These are phyloP conservation scores for Vitis rotundifolia DNA, from an alignment of 164 flowering plant species.

Conservation along the genomic window DNA sequence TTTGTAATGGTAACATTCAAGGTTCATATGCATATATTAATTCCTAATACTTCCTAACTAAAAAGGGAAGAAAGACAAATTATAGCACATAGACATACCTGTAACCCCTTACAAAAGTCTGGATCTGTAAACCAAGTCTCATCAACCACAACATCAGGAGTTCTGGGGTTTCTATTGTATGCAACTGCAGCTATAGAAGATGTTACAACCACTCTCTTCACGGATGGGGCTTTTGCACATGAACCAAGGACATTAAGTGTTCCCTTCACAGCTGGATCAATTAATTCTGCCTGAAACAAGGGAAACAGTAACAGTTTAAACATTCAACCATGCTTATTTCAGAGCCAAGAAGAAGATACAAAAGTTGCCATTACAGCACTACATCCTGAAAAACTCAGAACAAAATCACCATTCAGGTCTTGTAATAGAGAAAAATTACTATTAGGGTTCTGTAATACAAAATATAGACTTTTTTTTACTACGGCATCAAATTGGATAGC, in stretches of 20 bases:
- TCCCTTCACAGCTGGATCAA: constrained; percentile 63
- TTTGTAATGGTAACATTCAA: background rate
- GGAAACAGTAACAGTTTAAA: background rate
- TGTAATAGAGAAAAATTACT: no score
- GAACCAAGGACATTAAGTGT: constrained; percentile 53
- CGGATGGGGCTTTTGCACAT: constrained; percentile 36
- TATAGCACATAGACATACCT: constrained; percentile 24
- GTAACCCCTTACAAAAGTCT: constrained; percentile 29
- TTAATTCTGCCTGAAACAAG: constrained; percentile 42
- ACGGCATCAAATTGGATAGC: no score
- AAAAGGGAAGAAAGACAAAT: background rate
- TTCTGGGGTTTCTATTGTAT: constrained; percentile 35
- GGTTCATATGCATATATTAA: no score
- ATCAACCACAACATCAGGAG: constrained; percentile 55
- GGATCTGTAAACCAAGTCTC: constrained; percentile 59
- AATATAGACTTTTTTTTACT: no score
- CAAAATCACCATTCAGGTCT: no score
- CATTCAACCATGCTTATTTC: no score
- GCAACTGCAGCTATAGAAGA: constrained; percentile 54
- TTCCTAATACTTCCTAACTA: no score
- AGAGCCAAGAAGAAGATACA: no score
- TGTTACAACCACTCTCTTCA: constrained; percentile 54
- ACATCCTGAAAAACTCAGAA: no score
- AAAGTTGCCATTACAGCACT: no score
- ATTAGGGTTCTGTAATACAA: no score